Percentiles rank a stretch among this genome's conserved stretches.
Evolutionary conservation across 805 yeast genomes (phyloP).

Genomic region (Priceomyces carsonii): DNA sequence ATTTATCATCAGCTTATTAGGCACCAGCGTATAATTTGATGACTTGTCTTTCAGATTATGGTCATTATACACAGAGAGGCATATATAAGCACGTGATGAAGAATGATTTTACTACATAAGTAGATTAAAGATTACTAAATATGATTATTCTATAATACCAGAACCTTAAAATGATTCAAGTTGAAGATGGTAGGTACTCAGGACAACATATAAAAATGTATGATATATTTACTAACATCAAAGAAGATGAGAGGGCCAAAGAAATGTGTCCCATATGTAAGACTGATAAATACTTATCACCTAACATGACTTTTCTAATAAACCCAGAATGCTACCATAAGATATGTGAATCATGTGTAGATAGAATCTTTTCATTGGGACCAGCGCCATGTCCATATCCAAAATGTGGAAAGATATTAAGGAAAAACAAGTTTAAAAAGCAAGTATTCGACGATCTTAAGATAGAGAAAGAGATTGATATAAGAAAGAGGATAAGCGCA

Average conservation of each 20-base stretch:
- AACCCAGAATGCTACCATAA: constrained; percentile 98
- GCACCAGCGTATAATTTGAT: too few relatives aligned
- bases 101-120: too few relatives aligned
- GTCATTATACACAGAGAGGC: too few relatives aligned
- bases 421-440: constrained; percentile 87
- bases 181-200: constrained; percentile 12
- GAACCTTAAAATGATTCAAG: constrained; percentile 7
- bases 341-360: constrained; percentile 96
- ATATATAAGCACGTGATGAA: too few relatives aligned
- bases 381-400: constrained; percentile 98
- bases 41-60: too few relatives aligned
- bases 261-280: constrained; percentile 98
- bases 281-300: constrained; percentile 90
- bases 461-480: constrained; percentile 91
- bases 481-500: constrained; percentile 71
- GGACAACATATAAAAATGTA: not conserved
- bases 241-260: constrained; percentile 49
- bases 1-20: too few relatives aligned
- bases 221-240: constrained; percentile 6
- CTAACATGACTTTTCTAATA: constrained; percentile 87
- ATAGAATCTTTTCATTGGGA: constrained; percentile 88
- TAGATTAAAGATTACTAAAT: too few relatives aligned
- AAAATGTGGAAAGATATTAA: constrained; percentile 79
- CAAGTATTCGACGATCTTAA: constrained; percentile 89
- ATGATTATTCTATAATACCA: too few relatives aligned